These are phyloP conservation scores for Crataegus laevigata DNA, from an alignment of 306 rosid species.

Conservation along the genomic window DNA sequence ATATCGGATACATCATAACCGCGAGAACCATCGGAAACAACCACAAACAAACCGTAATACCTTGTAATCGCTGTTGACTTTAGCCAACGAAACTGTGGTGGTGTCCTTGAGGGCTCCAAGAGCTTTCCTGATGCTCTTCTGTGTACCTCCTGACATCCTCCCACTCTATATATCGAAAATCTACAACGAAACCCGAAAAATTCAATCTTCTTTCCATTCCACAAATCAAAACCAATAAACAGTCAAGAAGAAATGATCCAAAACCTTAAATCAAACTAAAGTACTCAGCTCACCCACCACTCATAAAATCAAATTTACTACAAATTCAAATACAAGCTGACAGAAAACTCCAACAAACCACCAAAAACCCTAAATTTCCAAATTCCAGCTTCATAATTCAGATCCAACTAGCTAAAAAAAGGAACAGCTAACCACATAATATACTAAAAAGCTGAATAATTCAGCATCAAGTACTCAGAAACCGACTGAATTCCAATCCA, in stretches of 20 bases:
- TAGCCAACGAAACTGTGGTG: slow-evolving; percentile 95
- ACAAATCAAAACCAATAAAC: slow-evolving; percentile 3
- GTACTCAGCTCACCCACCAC: background rate
- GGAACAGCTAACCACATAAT: slow-evolving; percentile 8
- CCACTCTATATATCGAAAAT: slow-evolving; percentile 30
- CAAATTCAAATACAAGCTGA: slow-evolving; percentile 13
- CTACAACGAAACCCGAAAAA: slow-evolving; percentile 19
- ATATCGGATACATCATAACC: slow-evolving; percentile 1
- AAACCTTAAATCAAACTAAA: background rate
- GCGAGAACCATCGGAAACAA: background rate
- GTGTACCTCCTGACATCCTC: slow-evolving; percentile 76
- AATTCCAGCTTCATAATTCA: slow-evolving; percentile 19
- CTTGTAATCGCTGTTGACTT: slow-evolving; percentile 99
- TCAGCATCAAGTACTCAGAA: background rate
- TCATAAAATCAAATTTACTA: slow-evolving; percentile 10
- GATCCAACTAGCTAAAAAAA: slow-evolving; percentile 36
- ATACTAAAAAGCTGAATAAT: background rate
- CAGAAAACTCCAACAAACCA: background rate
- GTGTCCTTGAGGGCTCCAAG: slow-evolving; percentile 95
- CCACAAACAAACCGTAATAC: slow-evolving; percentile 23
- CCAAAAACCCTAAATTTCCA: background rate
- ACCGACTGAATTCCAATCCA: background rate
- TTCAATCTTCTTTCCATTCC: slow-evolving; percentile 7
- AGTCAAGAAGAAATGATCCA: background rate
- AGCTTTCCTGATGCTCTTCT: slow-evolving; percentile 86